Base-by-base conservation (phyloP, 106 monocot genomes). In the Amphibolis antarctica region DNA sequence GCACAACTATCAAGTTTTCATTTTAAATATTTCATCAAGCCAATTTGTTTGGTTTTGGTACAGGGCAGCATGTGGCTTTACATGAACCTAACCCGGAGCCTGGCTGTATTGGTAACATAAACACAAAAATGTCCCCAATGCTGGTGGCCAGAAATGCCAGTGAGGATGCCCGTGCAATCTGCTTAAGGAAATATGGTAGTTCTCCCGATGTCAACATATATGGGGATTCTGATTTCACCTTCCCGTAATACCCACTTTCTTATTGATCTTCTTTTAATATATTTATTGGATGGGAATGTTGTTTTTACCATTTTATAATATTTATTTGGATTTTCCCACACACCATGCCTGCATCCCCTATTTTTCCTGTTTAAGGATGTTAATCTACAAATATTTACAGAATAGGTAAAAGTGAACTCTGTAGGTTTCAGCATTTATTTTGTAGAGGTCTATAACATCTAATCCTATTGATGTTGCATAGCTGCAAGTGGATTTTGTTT, bases 41-140 rank as follows among this genome's bases (percentile, higher is more conserved):
- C 14, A 23, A 17, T 28, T 29, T 58, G 5, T 58, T 58, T 28
- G 17, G 11, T 28, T 58, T 58, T 17, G 61, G 66, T 78, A 36
- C 83, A 93, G 93, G 93, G 30, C 93, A 98, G 68, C 96, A 98
- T 71, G 96, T 98, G 51, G 84, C 86, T 42, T 68, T 98, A 69
- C 96, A 98, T 77, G 84, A 90, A 68, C 84, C 86, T 60, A 58
- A 86, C 20, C 82, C 90, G 19, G 84, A 78, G 55, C 84, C 86
- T 24, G 84, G 90, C 3, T 75, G 79, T 66, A 63, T 98, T 62
- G 96, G 96, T 28, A 87, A 83, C 55, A 91, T 99, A 75, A 78
- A 91, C 73, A 88, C 91, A 27, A 75, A 65, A 63, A 66, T 99
- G 75, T 99, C 98, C 20, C 98, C 98, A 1, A 78, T 91, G 72